Evolutionary conservation across 805 yeast genomes (phyloP).

Genomic region (Ogataea nitratoaversa): DNA sequence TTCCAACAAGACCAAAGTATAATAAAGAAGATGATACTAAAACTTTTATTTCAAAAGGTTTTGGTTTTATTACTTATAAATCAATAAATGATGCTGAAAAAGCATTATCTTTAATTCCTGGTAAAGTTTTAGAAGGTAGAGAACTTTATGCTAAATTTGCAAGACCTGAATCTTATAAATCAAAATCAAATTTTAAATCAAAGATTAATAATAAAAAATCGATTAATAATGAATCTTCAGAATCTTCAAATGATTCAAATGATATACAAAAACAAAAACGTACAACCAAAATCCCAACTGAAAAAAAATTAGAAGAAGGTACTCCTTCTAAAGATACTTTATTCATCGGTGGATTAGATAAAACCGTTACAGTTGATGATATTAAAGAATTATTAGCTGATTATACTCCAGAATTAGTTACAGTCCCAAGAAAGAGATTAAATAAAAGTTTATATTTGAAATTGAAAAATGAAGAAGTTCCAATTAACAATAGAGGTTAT

Average conservation of each 20-base stretch:
- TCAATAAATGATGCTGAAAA: conserved; percentile 57
- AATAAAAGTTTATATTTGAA: conserved; percentile 41
- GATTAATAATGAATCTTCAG: conserved; percentile 12
- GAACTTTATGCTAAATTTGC: conserved; percentile 51
- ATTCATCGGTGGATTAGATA: conserved; percentile 58
- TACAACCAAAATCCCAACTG: conserved; percentile 22
- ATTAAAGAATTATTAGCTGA: conserved; percentile 43
- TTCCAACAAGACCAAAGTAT: conserved; percentile 27
- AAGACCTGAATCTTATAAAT: conserved; percentile 28
- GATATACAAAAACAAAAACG: not conserved
- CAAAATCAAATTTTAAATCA: conserved; percentile 13
- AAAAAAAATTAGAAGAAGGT: conserved; percentile 40
- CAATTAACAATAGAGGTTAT: conserved; percentile 55
- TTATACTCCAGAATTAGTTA: conserved; percentile 52
- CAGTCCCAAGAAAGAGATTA: conserved; percentile 51
- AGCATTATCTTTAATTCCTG: conserved; percentile 44
- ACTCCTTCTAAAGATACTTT: conserved; percentile 53
- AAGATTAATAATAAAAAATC: conserved; percentile 1
- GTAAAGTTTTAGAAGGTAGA: conserved; percentile 30
- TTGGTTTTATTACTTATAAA: conserved; percentile 54
- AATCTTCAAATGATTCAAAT: not conserved
- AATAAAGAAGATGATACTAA: conserved; percentile 20
- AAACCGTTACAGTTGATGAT: conserved; percentile 42
- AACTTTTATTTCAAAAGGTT: conserved; percentile 28
- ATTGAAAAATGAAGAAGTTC: conserved; percentile 41